A percentile compares a stretch with the other conserved stretches of the same genome.
Evolutionary conservation across 768 basidiomycete genomes (phyloP).

Genomic region (Russula virescens): DNA sequence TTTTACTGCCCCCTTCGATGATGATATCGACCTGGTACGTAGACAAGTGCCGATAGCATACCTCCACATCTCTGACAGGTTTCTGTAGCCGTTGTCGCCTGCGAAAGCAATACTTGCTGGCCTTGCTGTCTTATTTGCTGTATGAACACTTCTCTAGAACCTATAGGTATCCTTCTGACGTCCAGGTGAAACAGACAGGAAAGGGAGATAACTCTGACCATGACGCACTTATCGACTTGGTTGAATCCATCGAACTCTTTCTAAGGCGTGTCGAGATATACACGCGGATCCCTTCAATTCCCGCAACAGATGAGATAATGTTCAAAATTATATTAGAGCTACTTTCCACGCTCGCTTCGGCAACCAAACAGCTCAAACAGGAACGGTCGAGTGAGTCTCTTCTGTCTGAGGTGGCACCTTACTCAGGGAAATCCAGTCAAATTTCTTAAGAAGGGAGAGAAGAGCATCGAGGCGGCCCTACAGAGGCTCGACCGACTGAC

Average conservation of each 20-base stretch:
- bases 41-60: too few relatives aligned
- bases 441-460: neutral
- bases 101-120: too few relatives aligned
- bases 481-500: neutral
- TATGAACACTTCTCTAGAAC: too few relatives aligned
- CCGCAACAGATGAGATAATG: neutral
- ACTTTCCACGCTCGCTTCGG: neutral
- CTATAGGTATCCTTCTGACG: too few relatives aligned
- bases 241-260: neutral
- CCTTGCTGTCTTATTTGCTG: too few relatives aligned
- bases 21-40: too few relatives aligned
- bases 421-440: neutral
- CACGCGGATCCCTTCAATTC: neutral
- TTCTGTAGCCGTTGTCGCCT: too few relatives aligned
- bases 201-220: too few relatives aligned
- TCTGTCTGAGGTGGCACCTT: neutral
- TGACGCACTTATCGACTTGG: neutral
- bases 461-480: neutral
- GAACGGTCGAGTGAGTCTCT: neutral
- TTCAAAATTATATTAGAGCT: neutral
- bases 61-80: too few relatives aligned
- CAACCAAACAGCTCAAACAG: neutral
- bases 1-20: too few relatives aligned
- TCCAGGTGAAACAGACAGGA: too few relatives aligned
- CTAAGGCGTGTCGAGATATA: neutral